Conservation (phyloP, 2,329 filamentous ascomycete species). For the Sporothrix dimorphospora region DNA sequence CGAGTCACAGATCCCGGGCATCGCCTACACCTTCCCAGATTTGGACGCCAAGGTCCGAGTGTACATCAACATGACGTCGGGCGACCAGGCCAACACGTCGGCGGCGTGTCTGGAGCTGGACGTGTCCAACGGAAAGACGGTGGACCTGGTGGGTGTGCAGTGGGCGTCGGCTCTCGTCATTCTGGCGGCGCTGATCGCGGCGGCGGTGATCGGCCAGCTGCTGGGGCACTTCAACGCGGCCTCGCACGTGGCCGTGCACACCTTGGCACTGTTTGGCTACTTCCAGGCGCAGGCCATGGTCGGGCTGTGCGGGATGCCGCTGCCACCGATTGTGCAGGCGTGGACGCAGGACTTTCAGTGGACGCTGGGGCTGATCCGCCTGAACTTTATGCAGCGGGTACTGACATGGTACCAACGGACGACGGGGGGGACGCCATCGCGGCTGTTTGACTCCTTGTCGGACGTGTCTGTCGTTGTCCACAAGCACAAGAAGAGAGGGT, state of each 20-base stretch:
- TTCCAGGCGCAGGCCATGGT: slow-evolving; percentile 87
- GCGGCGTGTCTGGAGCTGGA: slow-evolving; percentile 80
- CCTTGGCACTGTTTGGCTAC: slow-evolving; percentile 80
- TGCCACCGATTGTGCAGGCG: slow-evolving; percentile 78
- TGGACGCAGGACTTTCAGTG: slow-evolving; percentile 94
- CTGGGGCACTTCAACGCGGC: slow-evolving; percentile 85
- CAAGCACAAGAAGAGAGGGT: slow-evolving; percentile 49
- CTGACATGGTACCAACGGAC: slow-evolving; percentile 88
- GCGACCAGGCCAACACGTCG: slow-evolving; percentile 49
- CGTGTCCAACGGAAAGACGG: slow-evolving; percentile 81
- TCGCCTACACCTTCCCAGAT: slow-evolving; percentile 82
- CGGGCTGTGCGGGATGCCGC: slow-evolving; percentile 71
- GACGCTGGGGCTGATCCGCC: slow-evolving; percentile 85
- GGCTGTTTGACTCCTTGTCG: slow-evolving; percentile 68
- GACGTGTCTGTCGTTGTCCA: slow-evolving; percentile 75
- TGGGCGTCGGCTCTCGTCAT: slow-evolving; percentile 81
- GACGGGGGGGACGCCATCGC: slow-evolving; percentile 77
- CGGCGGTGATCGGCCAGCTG: slow-evolving; percentile 78
- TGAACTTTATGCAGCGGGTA: slow-evolving; percentile 76
- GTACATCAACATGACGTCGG: slow-evolving; percentile 67
- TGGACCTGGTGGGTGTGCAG: slow-evolving; percentile 77
- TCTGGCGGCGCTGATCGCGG: slow-evolving; percentile 72
- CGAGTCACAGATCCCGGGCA: slow-evolving; percentile 67
- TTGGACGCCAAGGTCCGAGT: slow-evolving; percentile 77
- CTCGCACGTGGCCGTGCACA: slow-evolving; percentile 82